Evolutionary conservation across 768 basidiomycete species (phyloP).

Genomic region (Termitomyces sp.): DNA sequence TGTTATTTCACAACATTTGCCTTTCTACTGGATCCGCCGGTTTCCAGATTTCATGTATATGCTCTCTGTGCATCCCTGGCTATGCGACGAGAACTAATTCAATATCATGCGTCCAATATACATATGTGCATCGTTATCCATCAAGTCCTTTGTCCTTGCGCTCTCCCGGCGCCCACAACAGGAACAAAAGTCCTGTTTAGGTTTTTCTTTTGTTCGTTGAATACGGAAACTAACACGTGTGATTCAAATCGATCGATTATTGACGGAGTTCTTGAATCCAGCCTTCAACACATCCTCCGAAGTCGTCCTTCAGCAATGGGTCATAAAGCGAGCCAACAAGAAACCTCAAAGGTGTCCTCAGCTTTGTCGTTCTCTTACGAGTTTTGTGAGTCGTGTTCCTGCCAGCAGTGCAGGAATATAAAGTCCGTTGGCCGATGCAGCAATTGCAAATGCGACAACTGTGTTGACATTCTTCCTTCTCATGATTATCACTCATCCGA

Average conservation of each 20-base stretch:
- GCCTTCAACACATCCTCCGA: background rate
- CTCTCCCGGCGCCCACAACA: background rate
- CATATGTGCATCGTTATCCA: background rate
- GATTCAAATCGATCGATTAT: background rate
- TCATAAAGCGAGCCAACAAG: background rate
- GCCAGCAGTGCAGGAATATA: background rate
- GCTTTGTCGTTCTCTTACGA: background rate
- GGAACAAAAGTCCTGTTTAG: background rate
- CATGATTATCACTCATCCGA: background rate
- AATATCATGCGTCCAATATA: background rate
- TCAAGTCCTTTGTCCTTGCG: background rate
- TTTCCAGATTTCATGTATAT: background rate
- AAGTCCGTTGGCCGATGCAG: background rate
- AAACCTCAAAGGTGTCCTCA: background rate
- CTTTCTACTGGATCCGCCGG: too few relatives aligned
- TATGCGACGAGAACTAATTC: background rate
- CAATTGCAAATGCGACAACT: background rate
- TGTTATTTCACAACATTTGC: too few relatives aligned
- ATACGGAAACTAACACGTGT: background rate
- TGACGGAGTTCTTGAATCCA: background rate
- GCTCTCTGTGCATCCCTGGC: background rate
- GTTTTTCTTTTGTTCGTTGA: background rate
- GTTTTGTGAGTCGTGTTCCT: background rate
- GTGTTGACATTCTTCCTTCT: background rate
- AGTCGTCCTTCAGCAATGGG: background rate